Percentiles rank a stretch among this genome's conserved stretches.
These are phyloP conservation scores for Hansenula lynferdii DNA, from an alignment of 1,139 yeast species.

Conservation along the genomic window DNA sequence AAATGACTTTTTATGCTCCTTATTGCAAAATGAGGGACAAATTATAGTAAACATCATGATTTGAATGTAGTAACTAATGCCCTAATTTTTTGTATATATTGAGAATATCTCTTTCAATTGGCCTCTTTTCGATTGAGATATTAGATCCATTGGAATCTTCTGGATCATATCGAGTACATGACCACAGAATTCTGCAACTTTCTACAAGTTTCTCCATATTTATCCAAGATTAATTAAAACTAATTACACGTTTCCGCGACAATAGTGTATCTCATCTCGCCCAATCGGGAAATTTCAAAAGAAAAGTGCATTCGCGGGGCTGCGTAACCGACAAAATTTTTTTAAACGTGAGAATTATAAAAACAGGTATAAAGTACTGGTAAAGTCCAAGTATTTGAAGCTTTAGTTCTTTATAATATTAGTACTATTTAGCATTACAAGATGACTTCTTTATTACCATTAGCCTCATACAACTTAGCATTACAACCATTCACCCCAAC, in stretches of 20 bases:
- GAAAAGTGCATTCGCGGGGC: slow-evolving; percentile 13
- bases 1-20: not conserved
- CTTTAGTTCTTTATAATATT: not conserved
- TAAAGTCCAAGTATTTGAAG: not conserved
- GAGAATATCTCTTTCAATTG: too few relatives aligned
- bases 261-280: slow-evolving; percentile 4
- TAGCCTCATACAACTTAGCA: slow-evolving; percentile 81
- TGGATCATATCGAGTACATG: too few relatives aligned
- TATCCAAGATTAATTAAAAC: too few relatives aligned
- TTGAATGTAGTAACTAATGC: not conserved
- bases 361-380: not conserved
- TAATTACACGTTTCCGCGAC: not conserved
- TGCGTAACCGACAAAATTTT: slow-evolving; percentile 4
- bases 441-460: slow-evolving; percentile 72
- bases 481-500: slow-evolving; percentile 82
- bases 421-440: not conserved
- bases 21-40: not conserved
- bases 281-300: slow-evolving; percentile 22
- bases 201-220: too few relatives aligned
- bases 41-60: not conserved
- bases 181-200: not conserved
- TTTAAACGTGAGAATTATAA: slow-evolving; percentile 1
- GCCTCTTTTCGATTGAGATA: too few relatives aligned
- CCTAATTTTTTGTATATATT: not conserved
- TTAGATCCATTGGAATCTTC: too few relatives aligned